Evolutionary conservation across 1,284 basidiomycete species (phyloP), one percentile per base, ranked within the genome.

Genomic region (Ustilago bromivora): DNA sequence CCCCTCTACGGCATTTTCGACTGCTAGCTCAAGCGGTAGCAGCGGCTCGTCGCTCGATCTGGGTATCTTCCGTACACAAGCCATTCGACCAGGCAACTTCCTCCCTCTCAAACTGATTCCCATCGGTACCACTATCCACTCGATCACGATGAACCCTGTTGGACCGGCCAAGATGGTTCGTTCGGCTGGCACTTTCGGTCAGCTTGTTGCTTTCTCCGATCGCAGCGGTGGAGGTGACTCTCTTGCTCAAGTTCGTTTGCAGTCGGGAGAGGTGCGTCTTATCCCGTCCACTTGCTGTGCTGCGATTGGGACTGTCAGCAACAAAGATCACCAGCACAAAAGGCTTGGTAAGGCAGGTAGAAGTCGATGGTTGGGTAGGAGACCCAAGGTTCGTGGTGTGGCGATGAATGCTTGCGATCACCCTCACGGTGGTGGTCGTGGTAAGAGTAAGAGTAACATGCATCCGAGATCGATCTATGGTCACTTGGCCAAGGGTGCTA

Each of bases 361-460:
- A 74, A 89, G 89, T 57, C 89, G 97, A 57, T 97, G 95, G 94
- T 88, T 98, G 34, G 96, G 96, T 43, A 88, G 91, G 80, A 88
- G 93, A 81, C 96, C 96, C 3, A 91, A 91, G 75, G 95, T 98
- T 38, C 92, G 96, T 86, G 96, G 96, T 92, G 92, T 98, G 74
- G 96, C 96, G 32, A 98, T 98, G 96, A 99, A 99, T 88, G 92
- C 94, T 90, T 90, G 90, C 71, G 96, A 98, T 87, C 96, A 99
- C 88, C 96, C 96, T 75, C 95, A 95, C 87, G 96, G 96, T 88
- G 96, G 96, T 89, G 96, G 96, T 86, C 92, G 96, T 88, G 96
- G 96, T 85, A 98, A 97, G 88, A 94, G 92, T 69, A 98, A 98
- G 90, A 94, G 94, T 76, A 93, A 96, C 90, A 84, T 82, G 79